phyloP scores from a whole-genome alignment of 2,329 filamentous ascomycete genomes.

The Ceratocystis alfenasii region DNA sequence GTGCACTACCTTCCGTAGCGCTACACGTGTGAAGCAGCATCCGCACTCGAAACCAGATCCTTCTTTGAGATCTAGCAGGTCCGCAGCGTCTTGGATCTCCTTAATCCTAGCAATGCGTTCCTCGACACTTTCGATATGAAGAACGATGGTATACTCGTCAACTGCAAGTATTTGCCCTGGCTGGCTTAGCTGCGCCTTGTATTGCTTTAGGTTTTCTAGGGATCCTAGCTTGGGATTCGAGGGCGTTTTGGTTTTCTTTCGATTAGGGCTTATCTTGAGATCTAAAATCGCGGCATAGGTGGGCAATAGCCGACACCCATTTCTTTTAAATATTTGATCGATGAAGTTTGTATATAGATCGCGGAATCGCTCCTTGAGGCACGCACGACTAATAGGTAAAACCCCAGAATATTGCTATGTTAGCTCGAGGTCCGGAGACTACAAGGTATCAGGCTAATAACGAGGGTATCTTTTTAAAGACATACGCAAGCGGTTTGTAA shows the following conservation, averaged over 20 bases:
- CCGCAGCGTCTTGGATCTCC: background rate
- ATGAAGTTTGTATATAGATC: background rate
- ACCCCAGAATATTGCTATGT: background rate
- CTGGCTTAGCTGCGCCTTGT: background rate
- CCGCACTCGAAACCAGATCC: conserved; percentile 44
- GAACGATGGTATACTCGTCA: background rate
- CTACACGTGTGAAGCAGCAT: conserved; percentile 58
- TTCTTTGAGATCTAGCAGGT: background rate
- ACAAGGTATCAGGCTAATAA: background rate
- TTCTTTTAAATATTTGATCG: background rate
- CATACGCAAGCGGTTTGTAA: background rate
- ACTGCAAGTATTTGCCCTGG: background rate
- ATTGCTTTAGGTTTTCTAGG: background rate
- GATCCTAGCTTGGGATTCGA: background rate
- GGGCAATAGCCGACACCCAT: background rate
- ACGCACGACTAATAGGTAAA: background rate
- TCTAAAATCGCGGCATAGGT: background rate
- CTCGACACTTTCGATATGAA: background rate
- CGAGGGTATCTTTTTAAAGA: background rate
- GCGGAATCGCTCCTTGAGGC: background rate
- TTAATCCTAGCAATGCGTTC: background rate
- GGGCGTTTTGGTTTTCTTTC: background rate
- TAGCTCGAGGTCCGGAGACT: background rate
- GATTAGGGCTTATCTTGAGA: background rate
- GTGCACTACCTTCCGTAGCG: conserved; percentile 54